These are phyloP conservation scores for Erysimum cheiri DNA, from an alignment of 441 rosid genomes.

Conservation along the genomic window DNA sequence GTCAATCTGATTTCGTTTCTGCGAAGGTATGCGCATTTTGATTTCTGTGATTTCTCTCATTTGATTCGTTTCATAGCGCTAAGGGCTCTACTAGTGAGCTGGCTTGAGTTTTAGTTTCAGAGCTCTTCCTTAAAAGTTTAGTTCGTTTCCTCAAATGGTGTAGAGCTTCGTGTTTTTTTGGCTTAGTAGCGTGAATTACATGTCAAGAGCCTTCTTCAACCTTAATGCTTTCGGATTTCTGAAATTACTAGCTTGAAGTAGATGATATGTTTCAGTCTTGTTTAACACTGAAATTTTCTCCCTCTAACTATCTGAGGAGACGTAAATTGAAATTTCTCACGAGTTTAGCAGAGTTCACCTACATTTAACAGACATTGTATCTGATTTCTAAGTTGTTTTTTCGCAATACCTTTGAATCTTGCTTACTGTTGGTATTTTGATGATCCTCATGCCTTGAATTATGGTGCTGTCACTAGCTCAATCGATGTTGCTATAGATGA, in stretches of 20 bases:
- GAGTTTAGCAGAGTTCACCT: not conserved
- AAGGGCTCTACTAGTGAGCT: constrained; percentile 11
- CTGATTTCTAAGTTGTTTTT: not conserved
- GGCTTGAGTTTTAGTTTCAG: not conserved
- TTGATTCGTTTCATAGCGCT: not conserved
- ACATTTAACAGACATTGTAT: not conserved
- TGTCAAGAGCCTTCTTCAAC: constrained; percentile 3
- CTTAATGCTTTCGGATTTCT: not conserved
- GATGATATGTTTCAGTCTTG: not conserved
- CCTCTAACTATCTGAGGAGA: not conserved
- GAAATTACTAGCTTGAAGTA: not conserved
- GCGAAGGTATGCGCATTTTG: constrained; percentile 26
- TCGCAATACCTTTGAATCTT: not conserved
- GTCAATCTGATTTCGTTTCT: constrained; percentile 2
- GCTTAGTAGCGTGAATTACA: constrained; percentile 11
- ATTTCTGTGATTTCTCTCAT: constrained; percentile 3
- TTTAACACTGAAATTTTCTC: not conserved
- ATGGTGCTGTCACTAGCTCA: constrained; percentile 11
- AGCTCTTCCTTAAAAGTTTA: not conserved
- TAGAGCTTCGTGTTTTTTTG: not conserved
- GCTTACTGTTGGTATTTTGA: not conserved
- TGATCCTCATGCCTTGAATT: not conserved
- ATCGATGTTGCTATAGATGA: not conserved
- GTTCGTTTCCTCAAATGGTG: too few species aligned
- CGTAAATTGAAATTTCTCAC: not conserved